These are phyloP conservation scores for Lentinus tigrinus DNA, from an alignment of 768 basidiomycete species.

Conservation along the genomic window DNA sequence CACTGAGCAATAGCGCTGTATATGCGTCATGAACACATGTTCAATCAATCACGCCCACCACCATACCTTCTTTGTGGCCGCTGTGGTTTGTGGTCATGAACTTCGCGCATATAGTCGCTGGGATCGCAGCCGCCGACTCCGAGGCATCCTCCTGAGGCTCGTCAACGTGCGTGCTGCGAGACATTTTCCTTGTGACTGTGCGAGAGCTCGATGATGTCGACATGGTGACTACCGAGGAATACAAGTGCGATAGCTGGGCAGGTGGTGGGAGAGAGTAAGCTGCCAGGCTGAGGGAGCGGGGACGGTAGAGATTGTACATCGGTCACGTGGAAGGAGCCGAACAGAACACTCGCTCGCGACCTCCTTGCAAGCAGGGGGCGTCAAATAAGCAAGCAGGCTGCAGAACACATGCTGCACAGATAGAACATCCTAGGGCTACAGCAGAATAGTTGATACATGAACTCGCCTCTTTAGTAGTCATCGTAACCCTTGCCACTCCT, in stretches of 20 bases:
- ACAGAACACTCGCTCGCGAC: no score
- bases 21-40: not conserved
- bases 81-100: slow-evolving; percentile 55
- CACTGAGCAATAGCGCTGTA: slow-evolving; percentile 58
- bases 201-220: not conserved
- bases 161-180: not conserved
- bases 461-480: slow-evolving; percentile 26
- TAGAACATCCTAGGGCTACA: slow-evolving; percentile 12
- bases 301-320: no score
- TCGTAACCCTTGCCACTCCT: slow-evolving; percentile 94
- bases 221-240: not conserved
- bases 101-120: slow-evolving; percentile 64
- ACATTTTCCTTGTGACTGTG: not conserved
- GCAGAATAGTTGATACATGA: not conserved
- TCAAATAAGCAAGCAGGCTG: not conserved
- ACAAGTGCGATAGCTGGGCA: not conserved
- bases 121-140: not conserved
- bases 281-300: no score
- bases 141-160: not conserved
- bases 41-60: not conserved
- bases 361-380: no score
- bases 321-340: no score
- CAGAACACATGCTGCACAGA: not conserved
- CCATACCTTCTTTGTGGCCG: slow-evolving; percentile 66
- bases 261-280: no score